Evolutionary conservation across 306 rosid species (phyloP).

Genomic region (Mimosa pudica): DNA sequence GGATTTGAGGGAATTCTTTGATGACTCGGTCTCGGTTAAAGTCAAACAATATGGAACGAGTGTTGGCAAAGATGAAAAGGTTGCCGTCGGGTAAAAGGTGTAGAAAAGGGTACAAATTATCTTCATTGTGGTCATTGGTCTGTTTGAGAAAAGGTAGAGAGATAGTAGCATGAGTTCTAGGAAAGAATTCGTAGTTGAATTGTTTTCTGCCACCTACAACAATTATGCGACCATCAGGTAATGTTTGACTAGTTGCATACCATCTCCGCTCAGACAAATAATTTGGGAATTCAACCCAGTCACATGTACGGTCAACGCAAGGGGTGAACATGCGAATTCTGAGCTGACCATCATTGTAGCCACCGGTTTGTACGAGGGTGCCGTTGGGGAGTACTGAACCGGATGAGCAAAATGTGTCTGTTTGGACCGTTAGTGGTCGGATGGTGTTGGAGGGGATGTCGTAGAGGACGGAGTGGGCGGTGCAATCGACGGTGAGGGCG

Average conservation of each 20-base stretch:
- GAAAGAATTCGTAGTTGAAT: constrained; percentile 74
- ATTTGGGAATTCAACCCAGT: constrained; percentile 66
- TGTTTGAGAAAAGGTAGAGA: constrained; percentile 47
- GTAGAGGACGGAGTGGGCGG: constrained; percentile 79
- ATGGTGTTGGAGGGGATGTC: constrained; percentile 52
- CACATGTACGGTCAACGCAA: constrained; percentile 54
- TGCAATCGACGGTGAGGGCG: constrained; percentile 58
- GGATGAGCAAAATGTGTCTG: constrained; percentile 88
- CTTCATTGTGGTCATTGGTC: constrained; percentile 57
- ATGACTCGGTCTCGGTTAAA: constrained; percentile 52
- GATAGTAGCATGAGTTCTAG: constrained; percentile 27
- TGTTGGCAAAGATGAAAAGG: constrained; percentile 78
- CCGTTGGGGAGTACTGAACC: constrained; percentile 73
- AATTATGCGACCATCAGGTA: constrained; percentile 70
- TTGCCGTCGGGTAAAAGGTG: constrained; percentile 87
- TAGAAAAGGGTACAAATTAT: constrained; percentile 78
- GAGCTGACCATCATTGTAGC: constrained; percentile 68
- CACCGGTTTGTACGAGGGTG: constrained; percentile 76
- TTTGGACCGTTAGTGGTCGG: constrained; percentile 59
- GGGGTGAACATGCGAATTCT: constrained; percentile 64
- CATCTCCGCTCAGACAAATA: constrained; percentile 65
- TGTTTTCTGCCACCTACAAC: constrained; percentile 76
- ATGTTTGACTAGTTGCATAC: constrained; percentile 76
- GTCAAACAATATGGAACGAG: constrained; percentile 54
- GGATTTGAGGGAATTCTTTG: constrained; percentile 62